Evolutionary conservation across 345 rosid species (phyloP), one percentile per base, ranked within the genome.

Genomic region (Trapa bicornis): DNA sequence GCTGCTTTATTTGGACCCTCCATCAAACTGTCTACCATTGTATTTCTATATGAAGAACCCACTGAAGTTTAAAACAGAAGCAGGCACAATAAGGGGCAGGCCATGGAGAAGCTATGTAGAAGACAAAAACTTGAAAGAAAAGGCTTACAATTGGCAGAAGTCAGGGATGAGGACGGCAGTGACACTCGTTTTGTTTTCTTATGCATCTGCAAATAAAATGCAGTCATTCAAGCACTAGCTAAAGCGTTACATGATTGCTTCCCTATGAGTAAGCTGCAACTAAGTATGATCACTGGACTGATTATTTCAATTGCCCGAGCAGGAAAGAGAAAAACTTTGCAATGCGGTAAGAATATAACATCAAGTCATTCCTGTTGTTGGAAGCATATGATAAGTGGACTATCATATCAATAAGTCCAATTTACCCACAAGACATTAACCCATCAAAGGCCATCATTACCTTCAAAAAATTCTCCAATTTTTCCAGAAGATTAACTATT

Each of bases 1-100:
- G 76, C 81, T 45, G 82, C 79, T 80, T 84, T 83, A 73, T 87
- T 87, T 62, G 78, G 83, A 75, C 93, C 90, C 66, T 82, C 85
- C 14, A 58, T 69, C 67, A 87, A 83, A 67, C 74, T 52, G 74
- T 85, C 93, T 17, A 82, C 35, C 15, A 80, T 71, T 47, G 77
- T 78, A 68, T 74, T 76, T 74, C 69, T 77, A 68, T 80, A 80
- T 0, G 80, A 72, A 67, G 87, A 74, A 70, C 65, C 77, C 76
- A 80, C 93, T 87, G 47, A 33, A 58, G 11, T 70, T 42, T n/a
- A 65, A 17, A 65, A 42, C 52, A 41, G 16, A 15, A 64, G 9
- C 41, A 5, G 67, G 32, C 52, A 56, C 32, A 8, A n/a, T 50
- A 22, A 6, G 3, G 32, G 15, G 62, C 56, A 16, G 70, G 11